These are phyloP conservation scores for Colletotrichum gigasporum DNA, from an alignment of 2,329 filamentous ascomycete genomes.

Conservation along the genomic window DNA sequence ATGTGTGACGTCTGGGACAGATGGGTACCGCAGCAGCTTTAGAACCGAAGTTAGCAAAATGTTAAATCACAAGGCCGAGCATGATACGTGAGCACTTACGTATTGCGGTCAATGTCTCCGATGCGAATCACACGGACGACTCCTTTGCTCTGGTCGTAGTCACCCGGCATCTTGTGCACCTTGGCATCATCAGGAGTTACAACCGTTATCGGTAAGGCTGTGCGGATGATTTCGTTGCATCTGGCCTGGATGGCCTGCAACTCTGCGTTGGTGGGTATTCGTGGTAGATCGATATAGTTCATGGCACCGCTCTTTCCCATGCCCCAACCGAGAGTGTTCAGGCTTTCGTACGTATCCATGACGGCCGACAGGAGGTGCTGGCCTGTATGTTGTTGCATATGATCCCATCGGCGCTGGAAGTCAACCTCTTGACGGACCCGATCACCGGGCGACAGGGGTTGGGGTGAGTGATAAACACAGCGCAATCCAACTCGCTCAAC, in stretches of 20 bases:
- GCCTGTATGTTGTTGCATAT: slow-evolving; percentile 45
- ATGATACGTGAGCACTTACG: slow-evolving; percentile 31
- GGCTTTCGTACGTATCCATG: slow-evolving; percentile 37
- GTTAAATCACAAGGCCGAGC: neutral
- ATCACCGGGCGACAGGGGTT: slow-evolving; percentile 32
- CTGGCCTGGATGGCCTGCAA: slow-evolving; percentile 36
- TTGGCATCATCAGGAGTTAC: slow-evolving; percentile 38
- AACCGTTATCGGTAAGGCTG: slow-evolving; percentile 36
- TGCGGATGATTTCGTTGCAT: slow-evolving; percentile 38
- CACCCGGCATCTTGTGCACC: slow-evolving; percentile 36
- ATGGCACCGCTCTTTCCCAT: slow-evolving; percentile 39
- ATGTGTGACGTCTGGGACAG: slow-evolving; percentile 42
- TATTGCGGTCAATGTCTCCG: slow-evolving; percentile 41
- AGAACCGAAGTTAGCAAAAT: neutral
- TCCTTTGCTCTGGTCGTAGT: slow-evolving; percentile 42
- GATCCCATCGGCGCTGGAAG: slow-evolving; percentile 42
- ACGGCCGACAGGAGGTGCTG: slow-evolving; percentile 43
- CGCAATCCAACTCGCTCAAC: slow-evolving; percentile 40
- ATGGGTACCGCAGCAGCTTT: slow-evolving; percentile 43
- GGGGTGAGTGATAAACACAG: slow-evolving; percentile 36
- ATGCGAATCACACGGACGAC: slow-evolving; percentile 41
- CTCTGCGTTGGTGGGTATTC: slow-evolving; percentile 38
- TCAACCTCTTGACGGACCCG: slow-evolving; percentile 39
- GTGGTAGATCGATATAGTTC: slow-evolving; percentile 43
- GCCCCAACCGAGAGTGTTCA: slow-evolving; percentile 42